Evolutionary conservation across 192 early-diverging fungal genomes (phyloP).

Genomic region (Umbelopsis sp.): DNA sequence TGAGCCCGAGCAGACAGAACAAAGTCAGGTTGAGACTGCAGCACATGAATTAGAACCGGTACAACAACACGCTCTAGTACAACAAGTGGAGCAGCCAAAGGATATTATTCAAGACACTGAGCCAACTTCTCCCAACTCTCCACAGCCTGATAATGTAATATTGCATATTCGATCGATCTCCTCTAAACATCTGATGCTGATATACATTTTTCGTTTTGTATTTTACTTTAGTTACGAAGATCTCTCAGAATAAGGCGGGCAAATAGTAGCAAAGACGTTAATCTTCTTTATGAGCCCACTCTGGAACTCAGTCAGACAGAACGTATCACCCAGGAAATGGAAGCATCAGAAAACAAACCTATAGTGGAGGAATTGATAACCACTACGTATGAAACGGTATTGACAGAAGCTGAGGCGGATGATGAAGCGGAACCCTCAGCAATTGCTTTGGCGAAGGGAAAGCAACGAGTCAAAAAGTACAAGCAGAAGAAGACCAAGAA

Average conservation of each 20-base stretch:
- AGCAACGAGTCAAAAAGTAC: background rate
- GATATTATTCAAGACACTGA: no score
- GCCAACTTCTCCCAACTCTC: no score
- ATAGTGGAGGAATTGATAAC: background rate
- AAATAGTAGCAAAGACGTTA: conserved; percentile 3
- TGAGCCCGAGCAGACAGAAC: no score
- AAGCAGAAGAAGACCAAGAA: conserved; percentile 4
- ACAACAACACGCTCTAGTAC: no score
- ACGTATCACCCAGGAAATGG: background rate
- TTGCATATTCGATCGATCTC: background rate
- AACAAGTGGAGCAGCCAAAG: no score
- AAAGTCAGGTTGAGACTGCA: no score
- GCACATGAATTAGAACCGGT: no score
- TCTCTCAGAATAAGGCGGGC: conserved; percentile 11
- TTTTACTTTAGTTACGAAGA: background rate
- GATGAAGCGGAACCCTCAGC: conserved; percentile 13
- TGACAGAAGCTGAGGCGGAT: conserved; percentile 1
- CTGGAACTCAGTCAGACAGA: no score
- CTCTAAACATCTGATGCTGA: background rate
- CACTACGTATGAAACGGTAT: background rate
- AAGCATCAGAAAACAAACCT: background rate
- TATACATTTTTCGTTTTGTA: background rate
- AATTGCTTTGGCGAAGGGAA: conserved; percentile 9
- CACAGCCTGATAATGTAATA: background rate
- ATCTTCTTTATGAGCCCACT: background rate